These are phyloP conservation scores for Annulohypoxylon maeteangense DNA, from an alignment of 495 filamentous ascomycete species.

Conservation along the genomic window DNA sequence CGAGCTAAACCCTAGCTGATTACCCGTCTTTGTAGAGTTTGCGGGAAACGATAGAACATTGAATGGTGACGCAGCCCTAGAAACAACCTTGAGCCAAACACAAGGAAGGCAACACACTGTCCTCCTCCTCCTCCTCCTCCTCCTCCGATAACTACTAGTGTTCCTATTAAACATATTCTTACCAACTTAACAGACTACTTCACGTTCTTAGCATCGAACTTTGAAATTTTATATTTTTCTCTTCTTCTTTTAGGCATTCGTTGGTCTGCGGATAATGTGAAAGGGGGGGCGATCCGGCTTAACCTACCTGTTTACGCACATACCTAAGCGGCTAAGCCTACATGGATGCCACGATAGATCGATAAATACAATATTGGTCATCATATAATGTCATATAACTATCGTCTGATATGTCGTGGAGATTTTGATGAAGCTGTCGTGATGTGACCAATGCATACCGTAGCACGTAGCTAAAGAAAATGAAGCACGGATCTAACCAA, in stretches of 20 bases:
- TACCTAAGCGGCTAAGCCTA: not conserved
- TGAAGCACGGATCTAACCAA: slow-evolving; percentile 18
- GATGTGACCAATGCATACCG: not conserved
- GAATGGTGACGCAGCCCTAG: slow-evolving; percentile 29
- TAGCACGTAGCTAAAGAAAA: not conserved
- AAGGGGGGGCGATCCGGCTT: not conserved
- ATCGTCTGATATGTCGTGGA: not conserved
- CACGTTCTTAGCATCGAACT: not conserved
- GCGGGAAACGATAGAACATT: not conserved
- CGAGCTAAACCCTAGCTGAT: not conserved
- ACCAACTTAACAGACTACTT: not conserved
- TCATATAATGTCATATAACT: not conserved
- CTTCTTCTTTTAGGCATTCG: not conserved
- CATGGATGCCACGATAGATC: not conserved
- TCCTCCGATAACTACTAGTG: slow-evolving; percentile 8
- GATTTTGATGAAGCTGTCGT: slow-evolving; percentile 6
- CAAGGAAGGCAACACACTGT: slow-evolving; percentile 1
- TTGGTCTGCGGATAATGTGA: not conserved
- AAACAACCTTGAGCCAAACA: slow-evolving; percentile 7
- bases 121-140: slow-evolving; percentile 4
- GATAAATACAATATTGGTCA: not conserved
- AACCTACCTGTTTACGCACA: not conserved
- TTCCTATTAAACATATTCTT: not conserved
- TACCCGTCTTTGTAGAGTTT: slow-evolving; percentile 16
- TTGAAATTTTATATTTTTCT: not conserved